Conservation (phyloP, 2,329 filamentous ascomycete species). For the Talaromyces sp. region DNA sequence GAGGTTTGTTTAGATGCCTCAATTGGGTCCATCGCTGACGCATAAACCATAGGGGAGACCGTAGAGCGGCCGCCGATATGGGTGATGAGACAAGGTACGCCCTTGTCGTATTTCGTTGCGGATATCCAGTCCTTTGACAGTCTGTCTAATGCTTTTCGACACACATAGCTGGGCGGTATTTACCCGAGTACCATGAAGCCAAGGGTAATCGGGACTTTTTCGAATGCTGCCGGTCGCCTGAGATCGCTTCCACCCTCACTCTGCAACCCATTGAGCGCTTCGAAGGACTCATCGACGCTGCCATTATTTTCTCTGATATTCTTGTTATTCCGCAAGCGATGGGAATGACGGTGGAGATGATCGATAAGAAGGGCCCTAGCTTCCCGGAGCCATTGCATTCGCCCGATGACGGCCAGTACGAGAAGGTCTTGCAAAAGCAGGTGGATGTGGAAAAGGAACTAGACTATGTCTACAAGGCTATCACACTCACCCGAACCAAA, state of each 20-base stretch:
- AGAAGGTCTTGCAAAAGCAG: slow-evolving; percentile 64
- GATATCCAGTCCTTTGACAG: slow-evolving; percentile 5
- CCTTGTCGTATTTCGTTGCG: background rate
- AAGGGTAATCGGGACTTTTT: slow-evolving; percentile 93
- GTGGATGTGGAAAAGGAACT: slow-evolving; percentile 83
- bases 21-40: background rate
- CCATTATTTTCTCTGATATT: slow-evolving; percentile 99
- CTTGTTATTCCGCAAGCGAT: slow-evolving; percentile 96
- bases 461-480: slow-evolving; percentile 92
- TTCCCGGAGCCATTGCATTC: slow-evolving; percentile 79
- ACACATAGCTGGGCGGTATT: slow-evolving; percentile 76
- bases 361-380: slow-evolving; percentile 92
- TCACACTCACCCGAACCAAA: slow-evolving; percentile 84
- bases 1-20: slow-evolving; percentile 52
- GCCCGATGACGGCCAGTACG: slow-evolving; percentile 79
- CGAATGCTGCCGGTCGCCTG: slow-evolving; percentile 88
- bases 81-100: slow-evolving; percentile 95
- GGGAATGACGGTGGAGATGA: slow-evolving; percentile 98
- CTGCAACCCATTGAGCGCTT: slow-evolving; percentile 93
- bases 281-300: slow-evolving; percentile 83
- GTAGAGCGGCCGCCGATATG: slow-evolving; percentile 93
- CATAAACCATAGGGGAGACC: slow-evolving; percentile 61
- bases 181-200: slow-evolving; percentile 94
- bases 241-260: slow-evolving; percentile 88
- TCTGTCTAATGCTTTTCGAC: slow-evolving; percentile 6